Percentiles rank a stretch among this genome's conserved stretches.
Evolutionary conservation across 1,139 yeast species (phyloP).

Genomic region (Nakaseomyces uthaithaninus): DNA sequence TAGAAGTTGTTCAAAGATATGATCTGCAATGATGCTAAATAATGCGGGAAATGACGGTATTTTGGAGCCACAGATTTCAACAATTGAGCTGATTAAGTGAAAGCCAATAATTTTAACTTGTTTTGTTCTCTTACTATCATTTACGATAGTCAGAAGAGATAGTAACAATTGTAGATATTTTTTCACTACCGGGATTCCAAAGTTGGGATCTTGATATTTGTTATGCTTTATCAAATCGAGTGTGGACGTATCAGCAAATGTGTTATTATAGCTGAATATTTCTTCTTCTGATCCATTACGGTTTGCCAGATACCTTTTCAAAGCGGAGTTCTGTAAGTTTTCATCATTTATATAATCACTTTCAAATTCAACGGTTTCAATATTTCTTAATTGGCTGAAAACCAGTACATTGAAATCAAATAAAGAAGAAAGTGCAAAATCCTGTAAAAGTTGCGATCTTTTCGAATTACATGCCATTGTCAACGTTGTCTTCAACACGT

Average conservation of each 20-base stretch:
- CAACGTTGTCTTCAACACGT: conserved; percentile 81
- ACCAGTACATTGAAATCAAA: conserved; percentile 57
- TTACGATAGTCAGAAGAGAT: conserved; percentile 54
- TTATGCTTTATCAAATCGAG: conserved; percentile 1
- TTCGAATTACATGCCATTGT: conserved; percentile 89
- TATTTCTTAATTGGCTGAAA: conserved; percentile 49
- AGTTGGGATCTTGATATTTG: conserved; percentile 14
- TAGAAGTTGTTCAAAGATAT: conserved; percentile 70
- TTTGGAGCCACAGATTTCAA: conserved; percentile 69
- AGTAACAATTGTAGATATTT: conserved; percentile 56
- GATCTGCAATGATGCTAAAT: conserved; percentile 61
- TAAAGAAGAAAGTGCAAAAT: conserved; percentile 83
- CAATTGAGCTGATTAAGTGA: conserved; percentile 61
- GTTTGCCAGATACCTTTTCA: conserved; percentile 17
- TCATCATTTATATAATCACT: conserved; percentile 28
- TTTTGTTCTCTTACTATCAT: conserved; percentile 78
- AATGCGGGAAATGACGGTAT: conserved; percentile 59
- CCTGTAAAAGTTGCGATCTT: conserved; percentile 77
- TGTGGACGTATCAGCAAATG: background rate
- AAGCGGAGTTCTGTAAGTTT: conserved; percentile 27
- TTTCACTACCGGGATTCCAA: conserved; percentile 33
- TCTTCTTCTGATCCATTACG: conserved; percentile 1
- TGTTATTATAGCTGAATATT: background rate
- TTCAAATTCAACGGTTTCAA: conserved; percentile 40
- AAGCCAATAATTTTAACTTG: conserved; percentile 77